These are phyloP conservation scores for Meredithiella fracta DNA, from an alignment of 2,329 filamentous ascomycete genomes.

Conservation along the genomic window DNA sequence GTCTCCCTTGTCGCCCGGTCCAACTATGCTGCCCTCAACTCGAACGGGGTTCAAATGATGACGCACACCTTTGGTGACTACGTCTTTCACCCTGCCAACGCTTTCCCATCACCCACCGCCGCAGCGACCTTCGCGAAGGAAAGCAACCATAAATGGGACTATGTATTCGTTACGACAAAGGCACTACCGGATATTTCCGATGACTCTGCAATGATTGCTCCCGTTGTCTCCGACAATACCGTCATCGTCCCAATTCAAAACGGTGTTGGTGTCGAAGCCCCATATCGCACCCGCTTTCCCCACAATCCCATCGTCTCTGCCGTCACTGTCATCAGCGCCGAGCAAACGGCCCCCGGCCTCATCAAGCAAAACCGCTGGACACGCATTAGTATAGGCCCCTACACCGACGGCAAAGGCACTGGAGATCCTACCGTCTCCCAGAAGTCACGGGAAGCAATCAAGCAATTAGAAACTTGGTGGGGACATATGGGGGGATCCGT, in stretches of 20 bases:
- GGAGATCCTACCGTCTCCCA: background rate
- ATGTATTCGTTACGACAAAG: conserved; percentile 54
- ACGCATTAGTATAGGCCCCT: conserved; percentile 51
- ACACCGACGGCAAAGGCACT: conserved; percentile 32
- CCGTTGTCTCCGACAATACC: conserved; percentile 37
- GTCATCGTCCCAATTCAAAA: conserved; percentile 55
- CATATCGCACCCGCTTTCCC: conserved; percentile 47
- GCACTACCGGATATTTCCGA: conserved; percentile 47
- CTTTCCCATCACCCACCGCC: conserved; percentile 45
- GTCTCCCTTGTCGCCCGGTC: conserved; percentile 59
- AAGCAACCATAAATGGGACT: conserved; percentile 29
- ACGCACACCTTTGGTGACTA: conserved; percentile 54
- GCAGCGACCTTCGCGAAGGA: conserved; percentile 24
- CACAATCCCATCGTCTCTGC: conserved; percentile 44
- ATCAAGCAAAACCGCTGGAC: conserved; percentile 62
- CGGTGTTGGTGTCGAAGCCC: conserved; percentile 52
- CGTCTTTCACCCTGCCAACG: conserved; percentile 42
- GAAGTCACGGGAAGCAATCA: conserved; percentile 28
- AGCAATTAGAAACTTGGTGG: conserved; percentile 37
- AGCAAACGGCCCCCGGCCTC: conserved; percentile 44
- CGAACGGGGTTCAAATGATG: conserved; percentile 44
- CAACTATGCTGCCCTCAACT: conserved; percentile 49
- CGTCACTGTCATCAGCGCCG: conserved; percentile 53
- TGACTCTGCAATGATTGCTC: conserved; percentile 44
- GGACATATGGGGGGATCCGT: conserved; percentile 40